A percentile compares a stretch with the other conserved stretches of the same genome.
phyloP scores from a whole-genome alignment of 495 filamentous ascomycete species.

The Penicillium arizonense region DNA sequence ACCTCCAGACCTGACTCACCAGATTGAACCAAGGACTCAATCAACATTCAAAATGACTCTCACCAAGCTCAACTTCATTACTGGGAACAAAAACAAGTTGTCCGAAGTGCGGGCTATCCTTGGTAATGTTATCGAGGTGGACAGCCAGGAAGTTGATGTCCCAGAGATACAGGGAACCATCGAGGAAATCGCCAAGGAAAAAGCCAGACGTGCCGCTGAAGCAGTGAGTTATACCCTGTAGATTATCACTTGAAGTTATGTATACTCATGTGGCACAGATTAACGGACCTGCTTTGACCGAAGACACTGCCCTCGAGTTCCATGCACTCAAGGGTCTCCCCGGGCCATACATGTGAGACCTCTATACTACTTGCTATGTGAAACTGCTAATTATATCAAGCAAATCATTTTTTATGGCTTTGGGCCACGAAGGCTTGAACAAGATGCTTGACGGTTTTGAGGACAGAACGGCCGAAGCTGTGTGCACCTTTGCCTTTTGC shows the following conservation, averaged over 20 bases:
- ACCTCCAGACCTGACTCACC: no score
- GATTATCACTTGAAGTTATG: neutral
- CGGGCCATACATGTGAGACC: conserved; percentile 90
- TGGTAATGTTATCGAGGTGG: conserved; percentile 66
- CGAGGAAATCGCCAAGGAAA: conserved; percentile 86
- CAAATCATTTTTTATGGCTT: conserved; percentile 85
- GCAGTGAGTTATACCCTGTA: conserved; percentile 23
- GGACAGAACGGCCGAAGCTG: conserved; percentile 86
- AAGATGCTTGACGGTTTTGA: conserved; percentile 86
- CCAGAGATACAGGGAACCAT: conserved; percentile 90
- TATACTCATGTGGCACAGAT: conserved; percentile 49
- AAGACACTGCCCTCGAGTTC: conserved; percentile 95
- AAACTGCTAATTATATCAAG: conserved; percentile 39
- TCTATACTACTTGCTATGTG: neutral
- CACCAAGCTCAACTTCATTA: conserved; percentile 83
- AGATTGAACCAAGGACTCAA: neutral
- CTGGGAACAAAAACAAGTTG: conserved; percentile 92
- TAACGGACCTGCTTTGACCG: conserved; percentile 84
- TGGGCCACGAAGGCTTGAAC: conserved; percentile 84
- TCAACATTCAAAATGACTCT: conserved; percentile 21
- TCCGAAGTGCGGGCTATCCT: conserved; percentile 84
- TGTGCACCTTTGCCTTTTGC: conserved; percentile 94
- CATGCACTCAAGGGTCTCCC: conserved; percentile 83
- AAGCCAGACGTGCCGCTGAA: conserved; percentile 69
- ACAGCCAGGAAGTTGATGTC: conserved; percentile 72